Conservation (phyloP, 2,329 filamentous ascomycete genomes). For the Alternaria infectoria region DNA sequence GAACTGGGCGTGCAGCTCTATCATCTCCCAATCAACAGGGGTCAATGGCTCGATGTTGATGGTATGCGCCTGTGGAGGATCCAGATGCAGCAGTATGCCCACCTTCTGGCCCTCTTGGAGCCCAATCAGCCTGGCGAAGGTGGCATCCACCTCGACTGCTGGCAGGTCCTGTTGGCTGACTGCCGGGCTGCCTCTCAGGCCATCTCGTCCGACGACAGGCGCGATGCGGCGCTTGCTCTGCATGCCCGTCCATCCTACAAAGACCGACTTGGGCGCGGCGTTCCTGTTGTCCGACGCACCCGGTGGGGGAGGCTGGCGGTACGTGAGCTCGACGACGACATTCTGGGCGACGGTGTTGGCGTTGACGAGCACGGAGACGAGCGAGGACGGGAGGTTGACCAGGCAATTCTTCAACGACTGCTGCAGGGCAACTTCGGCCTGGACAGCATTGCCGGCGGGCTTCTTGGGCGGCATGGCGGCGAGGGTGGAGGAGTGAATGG, state of each 20-base stretch:
- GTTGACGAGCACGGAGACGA: conserved; percentile 85
- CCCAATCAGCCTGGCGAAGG: conserved; percentile 77
- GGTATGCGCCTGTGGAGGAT: conserved; percentile 89
- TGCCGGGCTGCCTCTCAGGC: conserved; percentile 66
- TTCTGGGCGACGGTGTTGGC: conserved; percentile 94
- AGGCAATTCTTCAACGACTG: conserved; percentile 88
- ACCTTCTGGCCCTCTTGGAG: conserved; percentile 81
- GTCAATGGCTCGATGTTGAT: conserved; percentile 97
- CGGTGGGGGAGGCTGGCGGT: conserved; percentile 64
- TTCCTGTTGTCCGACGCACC: conserved; percentile 45
- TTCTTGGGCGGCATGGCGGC: conserved; percentile 51
- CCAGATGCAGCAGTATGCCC: conserved; percentile 75
- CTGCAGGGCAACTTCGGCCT: conserved; percentile 83
- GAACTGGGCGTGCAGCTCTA: conserved; percentile 95
- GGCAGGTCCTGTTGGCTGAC: conserved; percentile 76
- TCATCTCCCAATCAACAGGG: conserved; percentile 97
- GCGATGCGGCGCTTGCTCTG: conserved; percentile 84
- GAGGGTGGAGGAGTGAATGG: conserved; percentile 8
- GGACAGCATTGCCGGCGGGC: conserved; percentile 59
- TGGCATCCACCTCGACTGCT: conserved; percentile 85
- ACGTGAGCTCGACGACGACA: conserved; percentile 91
- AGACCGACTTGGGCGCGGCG: conserved; percentile 69
- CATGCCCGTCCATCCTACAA: conserved; percentile 97
- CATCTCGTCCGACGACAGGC: conserved; percentile 75
- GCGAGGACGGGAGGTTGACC: conserved; percentile 84